Percentiles rank a stretch among this genome's conserved stretches.
Conservation (phyloP, 371 early-diverging fungal genomes). For the Mortierella sp. region DNA sequence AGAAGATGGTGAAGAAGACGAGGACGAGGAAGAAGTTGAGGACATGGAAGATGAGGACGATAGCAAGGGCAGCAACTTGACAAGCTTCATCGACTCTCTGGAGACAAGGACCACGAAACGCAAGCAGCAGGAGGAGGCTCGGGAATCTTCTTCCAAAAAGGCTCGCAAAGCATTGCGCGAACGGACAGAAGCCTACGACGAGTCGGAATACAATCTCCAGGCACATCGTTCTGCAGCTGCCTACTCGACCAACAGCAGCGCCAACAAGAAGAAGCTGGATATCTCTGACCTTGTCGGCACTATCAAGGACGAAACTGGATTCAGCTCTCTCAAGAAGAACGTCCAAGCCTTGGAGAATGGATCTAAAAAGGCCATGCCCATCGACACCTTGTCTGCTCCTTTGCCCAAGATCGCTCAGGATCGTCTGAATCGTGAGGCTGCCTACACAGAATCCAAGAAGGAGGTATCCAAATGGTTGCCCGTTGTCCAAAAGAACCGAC, state of each 20-base stretch:
- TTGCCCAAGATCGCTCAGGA: constrained; percentile 86
- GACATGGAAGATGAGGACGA: constrained; percentile 56
- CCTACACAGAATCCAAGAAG: constrained; percentile 82
- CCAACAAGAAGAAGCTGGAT: constrained; percentile 68
- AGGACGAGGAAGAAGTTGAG: constrained; percentile 49
- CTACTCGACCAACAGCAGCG: constrained; percentile 15
- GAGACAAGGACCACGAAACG: constrained; percentile 58
- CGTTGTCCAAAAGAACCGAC: constrained; percentile 83
- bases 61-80: constrained; percentile 41
- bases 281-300: constrained; percentile 80
- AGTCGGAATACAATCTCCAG: constrained; percentile 81
- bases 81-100: constrained; percentile 62
- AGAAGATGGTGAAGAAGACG: constrained; percentile 46
- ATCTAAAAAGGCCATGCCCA: constrained; percentile 59
- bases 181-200: constrained; percentile 77
- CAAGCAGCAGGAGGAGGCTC: constrained; percentile 57
- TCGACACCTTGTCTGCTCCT: constrained; percentile 80
- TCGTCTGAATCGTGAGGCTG: constrained; percentile 85
- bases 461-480: constrained; percentile 88
- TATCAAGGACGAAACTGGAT: constrained; percentile 68
- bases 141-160: constrained; percentile 41
- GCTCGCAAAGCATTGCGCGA: constrained; percentile 64
- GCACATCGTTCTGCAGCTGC: constrained; percentile 55
- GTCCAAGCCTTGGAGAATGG: constrained; percentile 64
- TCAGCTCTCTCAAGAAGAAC: constrained; percentile 71